phyloP scores from a whole-genome alignment of 768 basidiomycete genomes.

The Termitomyces sp. region DNA sequence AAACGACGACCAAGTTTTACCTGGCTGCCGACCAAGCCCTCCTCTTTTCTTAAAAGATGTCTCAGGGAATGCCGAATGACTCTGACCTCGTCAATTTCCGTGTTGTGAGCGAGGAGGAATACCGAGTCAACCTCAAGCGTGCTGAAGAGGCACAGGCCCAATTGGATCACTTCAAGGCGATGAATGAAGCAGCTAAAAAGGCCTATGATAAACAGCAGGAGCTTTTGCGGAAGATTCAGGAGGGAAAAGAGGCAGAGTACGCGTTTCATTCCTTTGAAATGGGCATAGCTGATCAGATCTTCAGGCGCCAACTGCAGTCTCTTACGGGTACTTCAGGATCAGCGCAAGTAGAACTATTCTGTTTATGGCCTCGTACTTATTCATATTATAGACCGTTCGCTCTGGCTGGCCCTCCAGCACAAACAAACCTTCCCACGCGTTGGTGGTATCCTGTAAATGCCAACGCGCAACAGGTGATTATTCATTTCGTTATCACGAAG shows the following conservation, averaged over 20 bases:
- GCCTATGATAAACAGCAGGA: constrained; percentile 19
- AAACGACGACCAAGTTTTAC: neutral
- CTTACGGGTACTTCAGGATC: constrained; percentile 1
- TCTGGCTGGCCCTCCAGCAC: constrained; percentile 4
- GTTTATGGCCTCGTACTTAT: neutral
- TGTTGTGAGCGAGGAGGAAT: constrained; percentile 23
- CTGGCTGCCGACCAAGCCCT: neutral
- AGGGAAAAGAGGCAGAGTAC: constrained; percentile 16
- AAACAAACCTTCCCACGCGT: neutral
- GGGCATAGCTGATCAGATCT: neutral
- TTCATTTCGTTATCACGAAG: neutral
- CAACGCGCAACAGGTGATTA: neutral
- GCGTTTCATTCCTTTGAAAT: constrained; percentile 1
- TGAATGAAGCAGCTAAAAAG: constrained; percentile 36
- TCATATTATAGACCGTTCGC: neutral
- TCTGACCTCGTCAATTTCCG: neutral
- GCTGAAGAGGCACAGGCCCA: constrained; percentile 26
- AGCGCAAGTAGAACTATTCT: neutral
- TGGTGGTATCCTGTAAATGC: neutral
- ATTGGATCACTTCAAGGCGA: constrained; percentile 22
- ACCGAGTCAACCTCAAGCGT: constrained; percentile 20
- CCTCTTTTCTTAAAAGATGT: constrained; percentile 1
- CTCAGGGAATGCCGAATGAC: constrained; percentile 13
- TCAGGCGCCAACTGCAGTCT: constrained; percentile 9
- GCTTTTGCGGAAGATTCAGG: constrained; percentile 11